Base-by-base conservation (phyloP, 2,329 filamentous ascomycete species). In the Pseudopithomyces maydicus region DNA sequence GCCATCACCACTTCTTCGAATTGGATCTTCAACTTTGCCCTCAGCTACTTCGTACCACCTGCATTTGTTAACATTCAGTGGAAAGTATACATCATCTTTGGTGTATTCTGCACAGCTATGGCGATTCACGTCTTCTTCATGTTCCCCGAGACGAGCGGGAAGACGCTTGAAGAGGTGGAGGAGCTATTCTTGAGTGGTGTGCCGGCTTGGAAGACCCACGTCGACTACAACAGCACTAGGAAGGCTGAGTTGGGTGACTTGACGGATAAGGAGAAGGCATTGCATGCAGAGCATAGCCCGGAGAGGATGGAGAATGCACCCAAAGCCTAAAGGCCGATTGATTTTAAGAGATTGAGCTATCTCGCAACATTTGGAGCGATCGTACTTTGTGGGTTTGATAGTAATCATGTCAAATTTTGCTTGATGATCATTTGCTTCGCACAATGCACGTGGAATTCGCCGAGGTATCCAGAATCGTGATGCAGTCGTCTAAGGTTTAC, bases 161-260 rank as follows among this genome's bases (percentile, higher is more conserved):
- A 87, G 75, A 89, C 88, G 0, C 84, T 93, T 1, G 90, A 93
- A 69, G 89, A 93, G 70, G 88, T 92, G 73, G 89, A 90, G 62
- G 85, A 85, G 14, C 87, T 92, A 61, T 93, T 93, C 71, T 81
- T 77, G 47, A 67, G 70, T 7, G 84, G 83, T 0, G 70, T 80
- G 1, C 83, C 82, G 1, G 84, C 87, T 3, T 89, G 87, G 87
- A 83, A 81, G 72, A 79, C 74, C 1, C 64, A 57, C 54, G 68
- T 70, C 1, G 69, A 72, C 19, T 71, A 63, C 48, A 62, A 50
- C 32, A 68, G 41, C 14, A 55, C 61, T 4, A 62, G 64, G 23
- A 57, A 63, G 43, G 70, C 63, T 2, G 69, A 73, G 58, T 54
- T 55, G 6, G 68, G 69, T 8, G 59, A 63, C 17, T 17, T 69